Percentiles rank a stretch among this genome's conserved stretches.
phyloP scores from a whole-genome alignment of 768 basidiomycete genomes.

The Cystobasidium onofrii region DNA sequence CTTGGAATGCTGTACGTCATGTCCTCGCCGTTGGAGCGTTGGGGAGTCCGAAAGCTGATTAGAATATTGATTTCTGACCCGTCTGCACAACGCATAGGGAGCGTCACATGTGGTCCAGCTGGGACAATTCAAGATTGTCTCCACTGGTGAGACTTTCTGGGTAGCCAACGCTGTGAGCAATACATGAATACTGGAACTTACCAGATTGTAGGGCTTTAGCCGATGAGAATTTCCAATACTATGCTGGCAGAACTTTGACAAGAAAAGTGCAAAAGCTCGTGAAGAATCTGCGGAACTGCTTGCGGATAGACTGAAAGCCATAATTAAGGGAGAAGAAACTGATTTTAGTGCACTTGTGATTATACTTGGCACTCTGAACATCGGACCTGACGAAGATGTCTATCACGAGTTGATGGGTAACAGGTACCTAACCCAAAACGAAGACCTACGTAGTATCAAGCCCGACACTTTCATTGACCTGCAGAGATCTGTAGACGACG shows the following conservation, averaged over 20 bases:
- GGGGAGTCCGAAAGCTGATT: too few relatives aligned
- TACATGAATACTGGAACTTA: too few relatives aligned
- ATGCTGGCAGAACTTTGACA: neutral
- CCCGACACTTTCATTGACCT: neutral
- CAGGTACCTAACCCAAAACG: neutral
- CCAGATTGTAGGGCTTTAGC: too few relatives aligned
- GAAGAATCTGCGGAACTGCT: neutral
- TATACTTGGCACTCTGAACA: conserved; percentile 45
- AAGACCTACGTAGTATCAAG: neutral
- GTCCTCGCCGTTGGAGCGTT: too few relatives aligned
- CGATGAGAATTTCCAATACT: too few relatives aligned
- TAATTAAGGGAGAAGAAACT: too few relatives aligned
- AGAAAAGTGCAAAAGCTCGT: neutral
- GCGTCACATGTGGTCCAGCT: neutral
- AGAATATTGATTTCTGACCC: too few relatives aligned
- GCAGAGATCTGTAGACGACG: neutral
- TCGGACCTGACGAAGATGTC: conserved; percentile 43
- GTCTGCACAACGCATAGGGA: too few relatives aligned
- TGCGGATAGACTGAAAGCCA: neutral
- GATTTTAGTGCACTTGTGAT: conserved; percentile 36
- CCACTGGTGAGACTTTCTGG: neutral
- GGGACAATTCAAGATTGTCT: neutral
- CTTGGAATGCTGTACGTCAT: neutral
- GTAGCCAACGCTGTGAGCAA: neutral
- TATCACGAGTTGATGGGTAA: conserved; percentile 42